These are phyloP conservation scores for Urtica urens DNA, from an alignment of 306 rosid genomes.

Conservation along the genomic window DNA sequence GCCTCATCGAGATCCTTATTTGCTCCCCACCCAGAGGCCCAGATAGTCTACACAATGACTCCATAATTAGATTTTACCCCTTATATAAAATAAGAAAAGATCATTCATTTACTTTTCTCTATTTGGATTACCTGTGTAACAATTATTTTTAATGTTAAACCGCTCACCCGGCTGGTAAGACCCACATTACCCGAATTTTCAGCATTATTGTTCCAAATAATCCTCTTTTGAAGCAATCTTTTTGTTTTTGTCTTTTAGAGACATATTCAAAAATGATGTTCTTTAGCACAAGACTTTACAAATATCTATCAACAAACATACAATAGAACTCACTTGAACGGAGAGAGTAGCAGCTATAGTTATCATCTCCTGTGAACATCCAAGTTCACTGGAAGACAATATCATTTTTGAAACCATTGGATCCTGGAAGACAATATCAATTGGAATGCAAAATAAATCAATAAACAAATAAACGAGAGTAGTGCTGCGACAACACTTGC, in stretches of 20 bases:
- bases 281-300: no score
- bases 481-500: background rate
- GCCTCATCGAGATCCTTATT: conserved; percentile 89
- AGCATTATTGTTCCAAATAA: background rate
- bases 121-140: no score
- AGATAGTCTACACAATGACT: conserved; percentile 59
- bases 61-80: no score
- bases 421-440: conserved; percentile 35
- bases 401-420: conserved; percentile 96
- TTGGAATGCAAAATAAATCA: background rate
- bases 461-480: background rate
- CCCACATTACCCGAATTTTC: no score
- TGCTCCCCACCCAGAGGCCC: conserved; percentile 76
- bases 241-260: background rate
- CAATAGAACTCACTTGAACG: conserved; percentile 51
- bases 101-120: no score
- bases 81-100: no score
- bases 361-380: conserved; percentile 86
- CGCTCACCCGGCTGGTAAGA: no score
- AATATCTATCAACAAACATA: background rate
- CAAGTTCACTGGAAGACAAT: conserved; percentile 65
- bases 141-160: no score
- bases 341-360: conserved; percentile 86
- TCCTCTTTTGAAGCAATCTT: background rate
- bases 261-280: no score